Base-by-base conservation (phyloP, 345 rosid species). In the Melastoma malabathricum region DNA sequence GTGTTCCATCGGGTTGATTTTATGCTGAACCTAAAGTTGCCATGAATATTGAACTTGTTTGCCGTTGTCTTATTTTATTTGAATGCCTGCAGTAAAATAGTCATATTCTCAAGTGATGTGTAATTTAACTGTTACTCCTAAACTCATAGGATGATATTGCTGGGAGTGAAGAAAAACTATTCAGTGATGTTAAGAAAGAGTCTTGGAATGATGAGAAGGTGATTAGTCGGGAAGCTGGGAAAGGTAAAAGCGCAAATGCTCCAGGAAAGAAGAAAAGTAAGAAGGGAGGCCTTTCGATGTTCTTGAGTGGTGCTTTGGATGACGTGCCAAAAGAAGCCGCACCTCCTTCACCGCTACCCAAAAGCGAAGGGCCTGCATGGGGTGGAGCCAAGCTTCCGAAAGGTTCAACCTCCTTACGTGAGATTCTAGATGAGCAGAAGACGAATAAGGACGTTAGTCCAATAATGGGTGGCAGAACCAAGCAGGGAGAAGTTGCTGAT, bases 251-350 rank as follows among this genome's bases (percentile, higher is more conserved):
- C 53, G 61, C 75, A 22, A 29, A 44, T 13, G 67, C 75, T 15
- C 62, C 63, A 31, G 62, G 75, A 54, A 84, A 82, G 76, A 92
- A 81, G 78, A 92, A 84, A 76, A 82, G 77, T 54, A 77, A 82
- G 63, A 87, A 79, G 68, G 98, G 98, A 45, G 98, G 95, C 25
- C 98, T 92, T 57, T 87, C 98, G 6, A 73, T 92, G 97, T 92
- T 92, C 66, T 60, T 92, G 71, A 92, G 88, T 52, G 97, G 96
- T 66, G 95, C 97, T 59, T 97, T 92, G 55, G 98, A 92, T 50
- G 86, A 84, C 34, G 15, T 56, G 46, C 80, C 95, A 6, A 75
- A 71, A 70, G 71, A 62, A 27, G 17, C 17, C 57, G 53, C 70
- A 19, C 72, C 75, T 2, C 75, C 83, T 29, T 86, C 86, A 4